Evolutionary conservation across 2,329 filamentous ascomycete species (phyloP), one percentile per base, ranked within the genome.

Genomic region (Trichophyton schoenleinii): DNA sequence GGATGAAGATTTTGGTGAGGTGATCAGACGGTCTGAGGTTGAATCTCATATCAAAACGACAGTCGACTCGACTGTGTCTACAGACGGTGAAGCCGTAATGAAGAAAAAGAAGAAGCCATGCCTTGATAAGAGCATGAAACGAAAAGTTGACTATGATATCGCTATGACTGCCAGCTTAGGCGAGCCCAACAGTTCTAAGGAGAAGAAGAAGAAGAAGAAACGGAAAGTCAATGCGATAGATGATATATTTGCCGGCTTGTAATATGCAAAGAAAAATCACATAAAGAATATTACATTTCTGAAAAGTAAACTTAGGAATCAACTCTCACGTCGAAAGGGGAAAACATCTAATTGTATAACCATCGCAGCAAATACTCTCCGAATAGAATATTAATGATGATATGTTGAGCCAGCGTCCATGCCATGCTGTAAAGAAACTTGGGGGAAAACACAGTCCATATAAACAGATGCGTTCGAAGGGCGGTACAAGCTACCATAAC

Each of bases 401-500:
- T 71, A 81, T 99, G 92, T 77, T 91, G 89, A 6, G 83, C 88
- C 53, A 92, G 70, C 64, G 83, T 85, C 95, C 94, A 99, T 13
- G 87, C 90, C 79, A 94, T 87, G 65, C 85, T 88, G 72, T 95
- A 99, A 66, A 99, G 76, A 73, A 91, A 97, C 74, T 97, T 99
- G 0, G 94, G 94, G 65, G 89, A 95, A 73, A 99, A 99, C 9
- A 99, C 94, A 0, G 92, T 97, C 94, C 94, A 99, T 64, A 99
- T 91, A 71, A 99, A 99, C 62, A 99, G 74, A 78, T 99, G 94
- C 34, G 89, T 90, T 66, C 92, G 80, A 70, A 99, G 73, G 6
- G 83, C 79, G 57, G 88, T 91, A 73, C 94, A 99, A 15, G 92
- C 91, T 13, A 81, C 83, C 92, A 97, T 97, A 25, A 96, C 87